A percentile compares a stretch with the other conserved stretches of the same genome.
Evolutionary conservation across 495 filamentous ascomycete species (phyloP).

Genomic region (Penicillium mononematosum): DNA sequence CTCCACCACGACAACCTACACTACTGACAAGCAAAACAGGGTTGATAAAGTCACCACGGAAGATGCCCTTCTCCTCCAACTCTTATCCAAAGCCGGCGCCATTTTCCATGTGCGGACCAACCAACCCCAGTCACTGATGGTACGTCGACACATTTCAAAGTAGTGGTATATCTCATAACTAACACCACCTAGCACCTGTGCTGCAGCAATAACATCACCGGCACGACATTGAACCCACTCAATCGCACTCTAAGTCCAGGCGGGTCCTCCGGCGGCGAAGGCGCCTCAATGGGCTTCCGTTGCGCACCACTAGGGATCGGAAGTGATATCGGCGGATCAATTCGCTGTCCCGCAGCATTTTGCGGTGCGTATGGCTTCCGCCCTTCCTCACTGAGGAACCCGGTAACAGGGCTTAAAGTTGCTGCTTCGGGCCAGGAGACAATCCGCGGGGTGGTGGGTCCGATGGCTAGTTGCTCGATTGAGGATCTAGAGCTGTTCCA

Average conservation of each 20-base stretch:
- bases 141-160: constrained; percentile 11
- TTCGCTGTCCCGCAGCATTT: constrained; percentile 59
- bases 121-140: constrained; percentile 53
- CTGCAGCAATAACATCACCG: constrained; percentile 62
- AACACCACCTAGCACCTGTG: constrained; percentile 36
- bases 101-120: constrained; percentile 67
- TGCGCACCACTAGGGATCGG: constrained; percentile 66
- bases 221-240: constrained; percentile 61
- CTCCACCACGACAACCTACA: not conserved
- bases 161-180: not conserved
- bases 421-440: constrained; percentile 58
- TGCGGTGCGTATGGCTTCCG: constrained; percentile 59
- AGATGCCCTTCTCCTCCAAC: constrained; percentile 37
- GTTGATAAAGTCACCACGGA: constrained; percentile 35
- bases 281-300: constrained; percentile 59
- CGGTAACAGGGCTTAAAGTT: constrained; percentile 38
- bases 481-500: constrained; percentile 66
- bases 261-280: constrained; percentile 69
- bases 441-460: constrained; percentile 61
- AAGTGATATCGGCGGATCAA: constrained; percentile 64
- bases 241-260: constrained; percentile 57
- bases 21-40: constrained; percentile 19
- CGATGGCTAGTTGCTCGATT: constrained; percentile 56
- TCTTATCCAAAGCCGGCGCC: constrained; percentile 44
- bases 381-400: constrained; percentile 55